These are phyloP conservation scores for Magnusiomyces suaveolens DNA, from an alignment of 1,139 yeast genomes.

Conservation along the genomic window DNA sequence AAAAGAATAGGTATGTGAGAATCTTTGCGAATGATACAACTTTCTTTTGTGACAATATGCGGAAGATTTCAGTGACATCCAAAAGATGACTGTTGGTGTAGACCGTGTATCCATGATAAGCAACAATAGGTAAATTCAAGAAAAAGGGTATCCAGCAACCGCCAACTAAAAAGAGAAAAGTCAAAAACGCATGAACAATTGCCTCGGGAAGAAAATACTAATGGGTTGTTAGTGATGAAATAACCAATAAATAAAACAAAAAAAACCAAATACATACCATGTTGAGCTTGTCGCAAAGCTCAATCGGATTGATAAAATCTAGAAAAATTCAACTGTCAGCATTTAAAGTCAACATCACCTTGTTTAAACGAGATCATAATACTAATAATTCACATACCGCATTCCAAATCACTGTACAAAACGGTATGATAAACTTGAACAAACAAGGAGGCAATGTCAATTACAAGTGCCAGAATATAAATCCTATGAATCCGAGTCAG, in stretches of 20 bases:
- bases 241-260: too few species aligned
- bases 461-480: slow-evolving; percentile 56
- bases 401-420: slow-evolving; percentile 70
- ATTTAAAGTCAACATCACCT: too few species aligned
- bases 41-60: slow-evolving; percentile 88
- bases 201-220: slow-evolving; percentile 83
- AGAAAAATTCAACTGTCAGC: too few species aligned
- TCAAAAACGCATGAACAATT: slow-evolving; percentile 63
- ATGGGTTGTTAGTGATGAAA: neutral
- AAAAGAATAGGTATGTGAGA: slow-evolving; percentile 83
- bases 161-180: slow-evolving; percentile 64
- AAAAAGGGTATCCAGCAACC: slow-evolving; percentile 92
- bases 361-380: too few species aligned
- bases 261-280: slow-evolving; percentile 33
- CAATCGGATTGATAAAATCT: slow-evolving; percentile 94
- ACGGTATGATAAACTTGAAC: slow-evolving; percentile 88
- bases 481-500: too few species aligned
- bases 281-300: slow-evolving; percentile 86
- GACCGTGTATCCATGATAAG: slow-evolving; percentile 63
- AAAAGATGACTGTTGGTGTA: slow-evolving; percentile 54
- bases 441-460: slow-evolving; percentile 79
- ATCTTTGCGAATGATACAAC: slow-evolving; percentile 83
- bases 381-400: slow-evolving; percentile 15
- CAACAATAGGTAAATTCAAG: slow-evolving; percentile 76
- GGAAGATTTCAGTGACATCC: slow-evolving; percentile 96